Conservation (phyloP, 495 filamentous ascomycete genomes). For the Astrothelium subdiscretum region DNA sequence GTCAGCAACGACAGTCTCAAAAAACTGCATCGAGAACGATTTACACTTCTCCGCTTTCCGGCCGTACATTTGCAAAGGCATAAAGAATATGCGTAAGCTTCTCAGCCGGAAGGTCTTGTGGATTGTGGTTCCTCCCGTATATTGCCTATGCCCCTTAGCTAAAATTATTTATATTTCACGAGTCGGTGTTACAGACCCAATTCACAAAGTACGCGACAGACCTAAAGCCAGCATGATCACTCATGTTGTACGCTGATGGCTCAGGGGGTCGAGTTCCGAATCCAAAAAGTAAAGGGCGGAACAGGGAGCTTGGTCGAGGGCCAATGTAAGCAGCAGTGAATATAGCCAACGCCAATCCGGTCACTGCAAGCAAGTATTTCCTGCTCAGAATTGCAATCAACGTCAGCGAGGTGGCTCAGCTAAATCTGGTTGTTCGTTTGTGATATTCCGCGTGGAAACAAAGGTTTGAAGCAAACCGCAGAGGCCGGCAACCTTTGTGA, state of each 20-base stretch:
- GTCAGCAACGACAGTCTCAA: background rate
- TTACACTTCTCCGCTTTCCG: slow-evolving; percentile 69
- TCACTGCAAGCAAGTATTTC: background rate
- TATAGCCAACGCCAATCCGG: background rate
- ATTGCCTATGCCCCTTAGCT: slow-evolving; percentile 48
- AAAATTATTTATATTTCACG: background rate
- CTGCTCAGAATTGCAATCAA: background rate
- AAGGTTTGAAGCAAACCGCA: background rate
- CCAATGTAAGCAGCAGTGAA: background rate
- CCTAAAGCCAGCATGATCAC: slow-evolving; percentile 37
- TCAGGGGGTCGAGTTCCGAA: background rate
- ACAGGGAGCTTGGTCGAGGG: background rate
- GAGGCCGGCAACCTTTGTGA: no score
- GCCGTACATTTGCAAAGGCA: slow-evolving; percentile 71
- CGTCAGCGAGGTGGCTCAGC: background rate
- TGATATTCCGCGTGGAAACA: background rate
- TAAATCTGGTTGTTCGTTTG: background rate
- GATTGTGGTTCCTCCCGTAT: slow-evolving; percentile 71
- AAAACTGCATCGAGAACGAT: slow-evolving; percentile 14
- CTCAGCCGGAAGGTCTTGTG: slow-evolving; percentile 75
- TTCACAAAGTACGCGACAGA: slow-evolving; percentile 80
- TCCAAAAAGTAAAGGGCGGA: background rate
- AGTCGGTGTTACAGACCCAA: slow-evolving; percentile 34
- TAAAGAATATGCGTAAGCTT: slow-evolving; percentile 91
- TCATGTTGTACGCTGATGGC: slow-evolving; percentile 26